Evolutionary conservation across 768 basidiomycete genomes (phyloP).

Genomic region (Rossbeevera mucosa): DNA sequence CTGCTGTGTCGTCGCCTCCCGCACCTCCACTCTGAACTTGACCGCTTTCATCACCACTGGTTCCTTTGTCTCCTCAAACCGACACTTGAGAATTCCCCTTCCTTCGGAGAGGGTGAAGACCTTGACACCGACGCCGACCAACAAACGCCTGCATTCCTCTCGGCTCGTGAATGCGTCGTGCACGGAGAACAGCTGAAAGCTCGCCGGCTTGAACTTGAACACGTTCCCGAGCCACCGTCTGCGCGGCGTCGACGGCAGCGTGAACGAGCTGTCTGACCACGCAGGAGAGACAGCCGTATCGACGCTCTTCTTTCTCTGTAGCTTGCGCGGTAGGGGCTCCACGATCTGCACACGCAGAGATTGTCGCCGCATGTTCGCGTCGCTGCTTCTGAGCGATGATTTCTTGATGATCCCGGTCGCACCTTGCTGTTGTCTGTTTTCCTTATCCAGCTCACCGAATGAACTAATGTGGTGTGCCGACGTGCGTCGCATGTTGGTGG

Average conservation of each 20-base stretch:
- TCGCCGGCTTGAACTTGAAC: slow-evolving; percentile 77
- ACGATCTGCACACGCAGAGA: slow-evolving; percentile 47
- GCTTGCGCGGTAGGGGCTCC: slow-evolving; percentile 42
- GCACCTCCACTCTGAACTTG: slow-evolving; percentile 80
- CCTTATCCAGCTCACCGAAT: slow-evolving; percentile 47
- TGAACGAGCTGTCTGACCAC: slow-evolving; percentile 45
- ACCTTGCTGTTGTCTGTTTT: slow-evolving; percentile 39
- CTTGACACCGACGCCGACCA: slow-evolving; percentile 66
- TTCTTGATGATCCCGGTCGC: slow-evolving; percentile 33
- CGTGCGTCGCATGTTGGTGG: slow-evolving; percentile 1
- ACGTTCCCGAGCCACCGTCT: slow-evolving; percentile 84
- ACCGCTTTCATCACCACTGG: slow-evolving; percentile 59
- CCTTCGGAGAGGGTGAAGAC: slow-evolving; percentile 63
- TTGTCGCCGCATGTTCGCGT: slow-evolving; percentile 12
- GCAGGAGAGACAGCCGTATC: slow-evolving; percentile 33
- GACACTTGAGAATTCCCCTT: slow-evolving; percentile 69
- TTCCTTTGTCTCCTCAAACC: slow-evolving; percentile 62
- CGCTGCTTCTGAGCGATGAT: slow-evolving; percentile 40
- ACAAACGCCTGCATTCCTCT: slow-evolving; percentile 65
- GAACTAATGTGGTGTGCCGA: slow-evolving; percentile 1
- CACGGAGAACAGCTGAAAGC: slow-evolving; percentile 53
- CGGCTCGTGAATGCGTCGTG: slow-evolving; percentile 61
- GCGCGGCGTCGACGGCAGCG: slow-evolving; percentile 42
- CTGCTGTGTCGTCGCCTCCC: slow-evolving; percentile 38
- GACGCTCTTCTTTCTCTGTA: slow-evolving; percentile 27